Conservation (phyloP, 345 rosid species). For the Schrenkiella parvula region DNA sequence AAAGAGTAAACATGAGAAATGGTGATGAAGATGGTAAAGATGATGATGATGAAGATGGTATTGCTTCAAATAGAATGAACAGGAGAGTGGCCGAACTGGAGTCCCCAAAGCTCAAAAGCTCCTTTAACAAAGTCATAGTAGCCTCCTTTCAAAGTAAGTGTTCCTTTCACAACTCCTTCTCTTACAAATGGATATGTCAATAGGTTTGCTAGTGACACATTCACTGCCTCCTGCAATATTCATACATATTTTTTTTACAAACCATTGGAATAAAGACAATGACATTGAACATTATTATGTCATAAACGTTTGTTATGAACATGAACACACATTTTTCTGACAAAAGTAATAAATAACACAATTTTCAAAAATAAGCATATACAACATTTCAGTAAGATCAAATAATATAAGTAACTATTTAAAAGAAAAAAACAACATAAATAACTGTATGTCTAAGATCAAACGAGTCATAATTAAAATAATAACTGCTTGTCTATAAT, state of each 20-base stretch:
- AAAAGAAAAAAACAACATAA: too few species aligned
- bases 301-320: background rate
- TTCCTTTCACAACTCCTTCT: constrained; percentile 47
- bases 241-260: background rate
- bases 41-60: background rate
- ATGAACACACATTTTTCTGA: background rate
- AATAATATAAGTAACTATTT: too few species aligned
- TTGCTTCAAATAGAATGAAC: constrained; percentile 58
- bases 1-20: background rate
- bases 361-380: background rate
- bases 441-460: background rate
- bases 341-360: background rate
- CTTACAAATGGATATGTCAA: constrained; percentile 82
- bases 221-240: constrained; percentile 69
- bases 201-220: constrained; percentile 69
- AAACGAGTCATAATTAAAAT: background rate
- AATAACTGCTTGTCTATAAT: background rate
- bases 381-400: background rate
- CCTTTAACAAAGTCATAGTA: constrained; percentile 68
- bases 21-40: background rate
- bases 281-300: background rate
- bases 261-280: background rate
- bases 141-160: constrained; percentile 58
- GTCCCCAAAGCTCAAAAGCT: constrained; percentile 73
- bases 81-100: constrained; percentile 58